Percentiles rank a stretch among this genome's conserved stretches.
Conservation (phyloP, 495 filamentous ascomycete genomes). For the Copromyces sp. region DNA sequence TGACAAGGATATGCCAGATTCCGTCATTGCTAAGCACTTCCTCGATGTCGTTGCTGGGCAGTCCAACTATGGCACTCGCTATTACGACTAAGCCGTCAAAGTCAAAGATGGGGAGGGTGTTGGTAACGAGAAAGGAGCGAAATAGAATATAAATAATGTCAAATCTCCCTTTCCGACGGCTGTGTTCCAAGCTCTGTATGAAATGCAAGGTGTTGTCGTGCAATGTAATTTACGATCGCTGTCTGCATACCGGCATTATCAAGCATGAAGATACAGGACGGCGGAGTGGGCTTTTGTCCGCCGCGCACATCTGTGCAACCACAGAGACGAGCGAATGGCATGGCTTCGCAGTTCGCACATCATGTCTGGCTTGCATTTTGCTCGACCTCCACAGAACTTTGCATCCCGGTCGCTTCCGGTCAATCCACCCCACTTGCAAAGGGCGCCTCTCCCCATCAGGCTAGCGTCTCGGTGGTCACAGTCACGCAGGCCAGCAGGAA, state of each 20-base stretch:
- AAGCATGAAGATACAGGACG: background rate
- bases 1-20: constrained; percentile 10
- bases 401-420: background rate
- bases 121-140: background rate
- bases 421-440: background rate
- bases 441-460: background rate
- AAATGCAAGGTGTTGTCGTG: background rate
- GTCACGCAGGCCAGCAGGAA: background rate
- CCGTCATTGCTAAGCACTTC: constrained; percentile 50
- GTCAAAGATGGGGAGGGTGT: background rate
- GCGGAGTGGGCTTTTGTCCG: background rate
- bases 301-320: background rate
- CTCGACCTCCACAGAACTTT: background rate
- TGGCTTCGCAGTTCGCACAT: background rate
- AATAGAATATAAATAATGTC: background rate
- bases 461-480: constrained; percentile 6
- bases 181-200: background rate
- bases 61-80: constrained; percentile 43
- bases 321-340: background rate
- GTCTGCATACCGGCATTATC: too few species aligned
- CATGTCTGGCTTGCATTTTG: background rate
- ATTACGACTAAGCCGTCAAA: background rate
- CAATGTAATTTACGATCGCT: background rate
- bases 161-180: background rate
- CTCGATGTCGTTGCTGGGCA: constrained; percentile 47